A percentile compares a stretch with the other conserved stretches of the same genome.
These are phyloP conservation scores for Vaccinium vitisidaea DNA, from an alignment of 148 eudicot species.

Conservation along the genomic window DNA sequence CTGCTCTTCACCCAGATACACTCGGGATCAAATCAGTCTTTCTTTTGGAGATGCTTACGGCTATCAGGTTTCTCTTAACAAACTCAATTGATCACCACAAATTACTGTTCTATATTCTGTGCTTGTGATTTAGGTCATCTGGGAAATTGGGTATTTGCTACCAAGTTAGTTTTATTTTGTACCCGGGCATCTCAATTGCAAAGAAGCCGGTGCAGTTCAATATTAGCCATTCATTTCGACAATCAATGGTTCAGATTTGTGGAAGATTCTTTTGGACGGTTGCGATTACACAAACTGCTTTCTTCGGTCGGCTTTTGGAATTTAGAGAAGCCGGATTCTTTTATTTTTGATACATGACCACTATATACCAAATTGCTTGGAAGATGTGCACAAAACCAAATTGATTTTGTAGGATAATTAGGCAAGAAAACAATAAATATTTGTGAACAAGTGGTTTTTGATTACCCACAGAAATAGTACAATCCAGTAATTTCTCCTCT, in stretches of 20 bases:
- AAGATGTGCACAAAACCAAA: background rate
- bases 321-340: background rate
- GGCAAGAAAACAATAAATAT: background rate
- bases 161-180: background rate
- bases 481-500: background rate
- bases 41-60: slow-evolving; percentile 56
- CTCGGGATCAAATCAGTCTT: slow-evolving; percentile 48
- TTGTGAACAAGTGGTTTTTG: background rate
- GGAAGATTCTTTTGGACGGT: background rate
- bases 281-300: background rate
- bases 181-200: too few species aligned
- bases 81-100: background rate
- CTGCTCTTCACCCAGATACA: slow-evolving; percentile 42
- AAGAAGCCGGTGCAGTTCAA: background rate
- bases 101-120: background rate
- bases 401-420: background rate
- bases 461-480: background rate
- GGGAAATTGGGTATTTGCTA: background rate
- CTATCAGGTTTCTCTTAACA: slow-evolving; percentile 34
- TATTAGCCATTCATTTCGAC: background rate
- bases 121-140: background rate
- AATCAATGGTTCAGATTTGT: background rate
- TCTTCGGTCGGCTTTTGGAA: background rate
- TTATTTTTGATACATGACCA: background rate
- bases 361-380: background rate